Conservation (phyloP, 768 basidiomycete species). For the Tulasnella sp. region DNA sequence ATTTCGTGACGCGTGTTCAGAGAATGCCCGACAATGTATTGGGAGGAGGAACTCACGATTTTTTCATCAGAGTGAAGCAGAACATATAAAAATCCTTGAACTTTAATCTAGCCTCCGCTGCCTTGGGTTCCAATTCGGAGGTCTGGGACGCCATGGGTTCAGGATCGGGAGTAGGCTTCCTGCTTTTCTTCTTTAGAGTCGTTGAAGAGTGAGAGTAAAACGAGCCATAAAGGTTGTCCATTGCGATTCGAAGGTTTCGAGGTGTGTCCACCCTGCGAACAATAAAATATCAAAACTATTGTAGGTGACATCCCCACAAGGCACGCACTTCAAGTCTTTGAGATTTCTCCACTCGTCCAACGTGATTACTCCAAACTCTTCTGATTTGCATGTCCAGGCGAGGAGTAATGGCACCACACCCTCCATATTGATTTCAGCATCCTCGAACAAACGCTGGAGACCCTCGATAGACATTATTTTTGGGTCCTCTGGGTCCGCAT, state of each 20-base stretch:
- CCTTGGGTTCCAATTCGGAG: slow-evolving; percentile 40
- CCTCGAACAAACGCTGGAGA: slow-evolving; percentile 57
- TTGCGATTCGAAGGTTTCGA: slow-evolving; percentile 37
- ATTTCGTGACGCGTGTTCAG: background rate
- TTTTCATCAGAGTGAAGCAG: slow-evolving; percentile 61
- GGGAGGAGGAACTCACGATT: slow-evolving; percentile 42
- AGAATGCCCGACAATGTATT: background rate
- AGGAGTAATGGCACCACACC: slow-evolving; percentile 61
- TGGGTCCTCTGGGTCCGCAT: slow-evolving; percentile 37
- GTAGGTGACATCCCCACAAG: background rate
- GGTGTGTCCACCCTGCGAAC: slow-evolving; percentile 41
- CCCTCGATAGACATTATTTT: slow-evolving; percentile 45
- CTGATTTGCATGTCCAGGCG: slow-evolving; percentile 61
- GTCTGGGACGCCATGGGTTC: slow-evolving; percentile 35
- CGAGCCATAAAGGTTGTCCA: slow-evolving; percentile 47
- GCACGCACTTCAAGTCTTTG: slow-evolving; percentile 38
- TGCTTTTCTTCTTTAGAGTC: slow-evolving; percentile 26
- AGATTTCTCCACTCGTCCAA: slow-evolving; percentile 62
- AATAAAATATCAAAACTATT: slow-evolving; percentile 8
- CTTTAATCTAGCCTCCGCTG: slow-evolving; percentile 38
- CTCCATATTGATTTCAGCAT: slow-evolving; percentile 62
- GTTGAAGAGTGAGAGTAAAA: slow-evolving; percentile 19
- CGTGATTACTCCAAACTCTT: slow-evolving; percentile 63
- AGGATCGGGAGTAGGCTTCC: background rate
- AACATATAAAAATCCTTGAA: slow-evolving; percentile 61